These are phyloP conservation scores for Suhomyces choctaworum DNA, from an alignment of 1,139 yeast species.

Conservation along the genomic window DNA sequence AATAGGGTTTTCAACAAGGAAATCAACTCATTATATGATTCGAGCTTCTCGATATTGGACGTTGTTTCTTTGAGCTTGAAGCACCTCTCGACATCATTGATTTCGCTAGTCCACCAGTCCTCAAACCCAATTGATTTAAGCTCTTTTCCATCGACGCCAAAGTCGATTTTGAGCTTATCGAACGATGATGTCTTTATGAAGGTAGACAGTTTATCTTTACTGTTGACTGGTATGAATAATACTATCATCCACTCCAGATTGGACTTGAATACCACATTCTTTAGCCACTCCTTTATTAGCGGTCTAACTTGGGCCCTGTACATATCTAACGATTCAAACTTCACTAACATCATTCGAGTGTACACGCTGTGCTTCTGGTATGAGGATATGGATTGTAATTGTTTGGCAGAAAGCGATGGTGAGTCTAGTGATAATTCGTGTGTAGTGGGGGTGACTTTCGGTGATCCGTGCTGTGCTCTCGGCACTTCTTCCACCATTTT, in stretches of 20 bases:
- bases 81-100: conserved; percentile 31
- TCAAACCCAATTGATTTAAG: conserved; percentile 19
- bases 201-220: conserved; percentile 43
- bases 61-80: conserved; percentile 42
- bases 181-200: conserved; percentile 55
- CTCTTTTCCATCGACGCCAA: conserved; percentile 50
- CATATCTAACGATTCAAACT: conserved; percentile 64
- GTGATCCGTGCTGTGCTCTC: conserved; percentile 13
- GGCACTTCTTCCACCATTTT: conserved; percentile 64
- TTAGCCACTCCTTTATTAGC: conserved; percentile 78
- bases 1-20: conserved; percentile 52
- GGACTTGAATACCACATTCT: conserved; percentile 42
- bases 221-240: conserved; percentile 50
- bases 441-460: not conserved
- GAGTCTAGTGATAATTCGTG: not conserved
- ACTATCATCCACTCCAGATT: conserved; percentile 66
- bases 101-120: conserved; percentile 9
- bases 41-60: conserved; percentile 37
- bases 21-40: conserved; percentile 51
- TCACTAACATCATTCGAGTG: conserved; percentile 67
- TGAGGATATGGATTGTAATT: conserved; percentile 1
- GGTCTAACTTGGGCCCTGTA: conserved; percentile 82
- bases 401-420: not conserved
- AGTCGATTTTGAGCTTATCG: conserved; percentile 69
- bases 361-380: conserved; percentile 42